Conservation (phyloP, 345 rosid species). For the Leavenworthia alabamica region DNA sequence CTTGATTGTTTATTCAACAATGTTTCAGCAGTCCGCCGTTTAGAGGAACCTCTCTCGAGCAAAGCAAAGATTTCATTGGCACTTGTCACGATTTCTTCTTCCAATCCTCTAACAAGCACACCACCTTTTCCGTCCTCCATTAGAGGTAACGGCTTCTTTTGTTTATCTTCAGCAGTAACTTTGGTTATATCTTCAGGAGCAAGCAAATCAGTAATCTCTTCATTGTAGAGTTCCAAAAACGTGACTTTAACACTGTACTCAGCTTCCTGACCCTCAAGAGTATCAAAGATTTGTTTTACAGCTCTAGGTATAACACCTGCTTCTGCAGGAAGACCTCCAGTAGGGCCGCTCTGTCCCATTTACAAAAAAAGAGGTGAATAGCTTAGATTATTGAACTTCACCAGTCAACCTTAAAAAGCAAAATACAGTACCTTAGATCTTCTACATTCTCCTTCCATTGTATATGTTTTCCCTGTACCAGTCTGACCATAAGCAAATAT, state of each 20-base stretch:
- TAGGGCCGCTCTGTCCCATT: conserved; percentile 58
- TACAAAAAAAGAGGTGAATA: neutral
- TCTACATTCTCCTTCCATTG: conserved; percentile 99
- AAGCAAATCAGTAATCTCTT: conserved; percentile 95
- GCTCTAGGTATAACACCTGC: conserved; percentile 99
- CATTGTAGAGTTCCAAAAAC: conserved; percentile 88
- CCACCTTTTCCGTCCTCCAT: conserved; percentile 99
- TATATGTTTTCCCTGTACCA: conserved; percentile 95
- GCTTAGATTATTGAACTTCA: neutral
- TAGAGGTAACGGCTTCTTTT: conserved; percentile 82
- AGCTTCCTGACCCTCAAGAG: conserved; percentile 95
- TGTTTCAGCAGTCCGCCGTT: conserved; percentile 98
- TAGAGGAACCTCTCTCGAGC: conserved; percentile 93
- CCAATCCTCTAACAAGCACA: conserved; percentile 94
- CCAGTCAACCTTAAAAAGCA: neutral
- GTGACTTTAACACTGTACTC: conserved; percentile 99
- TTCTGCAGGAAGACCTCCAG: conserved; percentile 77
- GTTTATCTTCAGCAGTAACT: conserved; percentile 72
- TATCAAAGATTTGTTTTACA: conserved; percentile 92
- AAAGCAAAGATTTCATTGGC: conserved; percentile 88
- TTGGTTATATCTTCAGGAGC: conserved; percentile 91
- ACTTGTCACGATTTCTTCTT: conserved; percentile 95
- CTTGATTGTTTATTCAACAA: conserved; percentile 97
- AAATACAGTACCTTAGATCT: conserved; percentile 61
- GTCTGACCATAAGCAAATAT: conserved; percentile 99